Conservation (phyloP, 345 rosid species). For the Pistacia integerrima region DNA sequence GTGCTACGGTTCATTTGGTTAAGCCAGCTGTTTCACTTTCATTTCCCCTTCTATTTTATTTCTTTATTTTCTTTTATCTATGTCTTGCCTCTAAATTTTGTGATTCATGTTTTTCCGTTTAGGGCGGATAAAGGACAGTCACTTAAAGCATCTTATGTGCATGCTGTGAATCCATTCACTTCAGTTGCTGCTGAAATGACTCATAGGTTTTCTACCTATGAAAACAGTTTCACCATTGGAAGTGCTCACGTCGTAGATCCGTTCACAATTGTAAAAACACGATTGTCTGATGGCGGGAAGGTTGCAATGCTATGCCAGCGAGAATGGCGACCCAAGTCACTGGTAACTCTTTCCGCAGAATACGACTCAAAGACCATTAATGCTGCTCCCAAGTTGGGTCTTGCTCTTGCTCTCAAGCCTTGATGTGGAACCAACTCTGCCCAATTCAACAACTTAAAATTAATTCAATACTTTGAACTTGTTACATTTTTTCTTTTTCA, state of each 20-base stretch:
- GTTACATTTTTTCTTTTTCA: conserved; percentile 17
- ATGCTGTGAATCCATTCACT: conserved; percentile 54
- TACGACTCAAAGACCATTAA: conserved; percentile 56
- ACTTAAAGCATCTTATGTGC: conserved; percentile 67
- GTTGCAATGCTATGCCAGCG: conserved; percentile 62
- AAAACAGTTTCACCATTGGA: conserved; percentile 66
- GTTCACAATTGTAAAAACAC: conserved; percentile 55
- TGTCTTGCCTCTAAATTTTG: conserved; percentile 5
- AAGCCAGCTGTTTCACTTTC: not conserved
- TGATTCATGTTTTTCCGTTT: not conserved
- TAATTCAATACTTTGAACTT: conserved; percentile 15
- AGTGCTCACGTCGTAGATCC: conserved; percentile 60
- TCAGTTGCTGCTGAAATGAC: conserved; percentile 76
- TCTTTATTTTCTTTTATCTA: not conserved
- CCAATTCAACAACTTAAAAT: conserved; percentile 11
- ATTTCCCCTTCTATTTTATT: not conserved
- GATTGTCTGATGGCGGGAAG: conserved; percentile 62
- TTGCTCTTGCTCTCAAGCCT: conserved; percentile 77
- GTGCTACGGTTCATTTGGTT: not conserved
- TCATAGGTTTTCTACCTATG: conserved; percentile 58
- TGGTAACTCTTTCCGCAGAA: conserved; percentile 68
- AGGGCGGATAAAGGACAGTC: conserved; percentile 82
- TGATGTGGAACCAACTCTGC: conserved; percentile 24
- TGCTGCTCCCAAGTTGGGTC: conserved; percentile 69
- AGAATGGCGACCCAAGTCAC: conserved; percentile 84